Evolutionary conservation across 306 rosid genomes (phyloP).

Genomic region (Neltuma alba): DNA sequence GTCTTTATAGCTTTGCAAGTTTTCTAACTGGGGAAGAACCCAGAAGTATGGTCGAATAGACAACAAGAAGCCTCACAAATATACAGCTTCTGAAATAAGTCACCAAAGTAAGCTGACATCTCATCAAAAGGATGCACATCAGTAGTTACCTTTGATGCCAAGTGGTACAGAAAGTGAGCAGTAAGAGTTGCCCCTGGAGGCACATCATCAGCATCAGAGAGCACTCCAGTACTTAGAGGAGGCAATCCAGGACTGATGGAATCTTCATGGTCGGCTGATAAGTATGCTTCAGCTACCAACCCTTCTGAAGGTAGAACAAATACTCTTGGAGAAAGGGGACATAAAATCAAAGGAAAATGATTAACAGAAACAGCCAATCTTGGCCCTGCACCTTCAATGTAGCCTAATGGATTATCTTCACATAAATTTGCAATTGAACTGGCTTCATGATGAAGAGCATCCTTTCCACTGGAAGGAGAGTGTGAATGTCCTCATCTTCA

Average conservation of each 20-base stretch:
- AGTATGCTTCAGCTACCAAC: slow-evolving; percentile 71
- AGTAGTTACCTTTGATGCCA: slow-evolving; percentile 78
- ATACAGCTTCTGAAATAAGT: slow-evolving; percentile 10
- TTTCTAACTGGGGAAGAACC: slow-evolving; percentile 13
- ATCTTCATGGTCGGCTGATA: slow-evolving; percentile 71
- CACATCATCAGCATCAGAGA: slow-evolving; percentile 82
- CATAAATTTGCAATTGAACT: slow-evolving; percentile 58
- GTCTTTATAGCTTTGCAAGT: slow-evolving; percentile 23
- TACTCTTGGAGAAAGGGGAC: slow-evolving; percentile 89
- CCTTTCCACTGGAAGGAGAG: slow-evolving; percentile 55
- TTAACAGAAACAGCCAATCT: slow-evolving; percentile 76
- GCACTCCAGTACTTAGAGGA: slow-evolving; percentile 73
- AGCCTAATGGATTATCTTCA: slow-evolving; percentile 50
- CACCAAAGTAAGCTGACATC: slow-evolving; percentile 23
- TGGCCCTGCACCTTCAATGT: slow-evolving; percentile 51
- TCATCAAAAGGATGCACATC: slow-evolving; percentile 33
- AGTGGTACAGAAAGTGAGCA: slow-evolving; percentile 89
- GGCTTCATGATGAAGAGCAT: slow-evolving; percentile 48
- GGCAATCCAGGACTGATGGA: slow-evolving; percentile 89
- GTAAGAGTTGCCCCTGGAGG: slow-evolving; percentile 90
- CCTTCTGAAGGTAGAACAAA: slow-evolving; percentile 97
- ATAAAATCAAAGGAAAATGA: slow-evolving; percentile 89
- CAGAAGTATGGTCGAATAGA: slow-evolving; percentile 3
- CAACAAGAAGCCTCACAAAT: slow-evolving; percentile 14
- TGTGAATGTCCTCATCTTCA: slow-evolving; percentile 61